These are phyloP conservation scores for Talaromyces sp. DNA, from an alignment of 2,329 filamentous ascomycete genomes.

Conservation along the genomic window DNA sequence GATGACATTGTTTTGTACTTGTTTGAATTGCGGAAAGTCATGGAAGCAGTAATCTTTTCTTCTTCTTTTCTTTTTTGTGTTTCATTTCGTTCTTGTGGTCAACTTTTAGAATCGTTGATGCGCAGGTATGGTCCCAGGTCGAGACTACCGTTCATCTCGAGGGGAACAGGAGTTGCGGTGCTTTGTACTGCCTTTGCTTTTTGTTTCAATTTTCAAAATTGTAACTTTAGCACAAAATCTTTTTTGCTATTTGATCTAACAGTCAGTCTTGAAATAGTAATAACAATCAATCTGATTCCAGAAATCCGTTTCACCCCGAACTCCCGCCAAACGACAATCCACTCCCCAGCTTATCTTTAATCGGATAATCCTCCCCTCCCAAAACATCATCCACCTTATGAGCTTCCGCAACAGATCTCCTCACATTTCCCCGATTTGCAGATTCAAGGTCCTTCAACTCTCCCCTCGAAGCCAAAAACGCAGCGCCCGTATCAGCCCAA, in stretches of 20 bases:
- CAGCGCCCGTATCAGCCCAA: slow-evolving; percentile 48
- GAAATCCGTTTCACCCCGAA: slow-evolving; percentile 19
- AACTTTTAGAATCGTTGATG: neutral
- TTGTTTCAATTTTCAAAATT: neutral
- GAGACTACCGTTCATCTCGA: slow-evolving; percentile 22
- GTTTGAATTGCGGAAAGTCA: slow-evolving; percentile 49
- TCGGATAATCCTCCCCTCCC: slow-evolving; percentile 13
- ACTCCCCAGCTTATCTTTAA: slow-evolving; percentile 24
- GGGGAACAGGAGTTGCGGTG: slow-evolving; percentile 13
- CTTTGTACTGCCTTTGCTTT: neutral
- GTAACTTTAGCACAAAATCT: slow-evolving; percentile 14
- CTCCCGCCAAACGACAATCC: slow-evolving; percentile 26
- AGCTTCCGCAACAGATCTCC: slow-evolving; percentile 17
- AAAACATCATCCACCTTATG: slow-evolving; percentile 11
- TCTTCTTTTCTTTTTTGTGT: neutral
- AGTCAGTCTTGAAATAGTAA: neutral
- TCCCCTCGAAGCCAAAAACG: slow-evolving; percentile 40
- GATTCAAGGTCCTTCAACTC: slow-evolving; percentile 22
- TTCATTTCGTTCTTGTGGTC: slow-evolving; percentile 6
- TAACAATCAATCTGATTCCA: neutral
- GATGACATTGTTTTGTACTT: slow-evolving; percentile 52
- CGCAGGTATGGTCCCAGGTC: slow-evolving; percentile 3
- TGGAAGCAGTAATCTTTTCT: slow-evolving; percentile 41
- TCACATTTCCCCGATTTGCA: slow-evolving; percentile 13
- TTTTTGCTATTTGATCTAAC: neutral